phyloP scores from a whole-genome alignment of 768 basidiomycete species.

The Termitomyces sp. region DNA sequence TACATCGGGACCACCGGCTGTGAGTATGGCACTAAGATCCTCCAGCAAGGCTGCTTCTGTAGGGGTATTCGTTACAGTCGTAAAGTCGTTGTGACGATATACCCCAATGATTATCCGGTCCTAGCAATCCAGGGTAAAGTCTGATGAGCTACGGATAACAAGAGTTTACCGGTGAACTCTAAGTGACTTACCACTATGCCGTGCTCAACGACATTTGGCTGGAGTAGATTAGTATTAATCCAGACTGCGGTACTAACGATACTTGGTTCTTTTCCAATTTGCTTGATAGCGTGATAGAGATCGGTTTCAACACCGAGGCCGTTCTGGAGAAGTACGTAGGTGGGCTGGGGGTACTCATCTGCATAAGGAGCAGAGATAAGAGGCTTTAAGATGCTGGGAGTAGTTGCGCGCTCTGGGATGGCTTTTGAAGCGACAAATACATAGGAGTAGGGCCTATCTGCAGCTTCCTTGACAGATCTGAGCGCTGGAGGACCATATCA shows the following conservation, averaged over 20 bases:
- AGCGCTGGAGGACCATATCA: slow-evolving; percentile 43
- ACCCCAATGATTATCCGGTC: slow-evolving; percentile 54
- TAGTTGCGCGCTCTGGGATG: slow-evolving; percentile 62
- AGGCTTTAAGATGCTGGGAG: slow-evolving; percentile 54
- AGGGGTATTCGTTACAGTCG: slow-evolving; percentile 39
- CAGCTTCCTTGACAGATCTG: slow-evolving; percentile 56
- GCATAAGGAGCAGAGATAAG: slow-evolving; percentile 50
- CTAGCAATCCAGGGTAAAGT: slow-evolving; percentile 26
- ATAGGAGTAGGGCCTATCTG: slow-evolving; percentile 59
- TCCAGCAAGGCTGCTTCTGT: slow-evolving; percentile 40
- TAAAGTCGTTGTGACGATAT: slow-evolving; percentile 46
- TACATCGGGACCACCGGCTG: slow-evolving; percentile 45
- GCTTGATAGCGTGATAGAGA: slow-evolving; percentile 51
- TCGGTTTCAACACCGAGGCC: slow-evolving; percentile 71
- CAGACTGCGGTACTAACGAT: slow-evolving; percentile 57
- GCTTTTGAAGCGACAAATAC: slow-evolving; percentile 72
- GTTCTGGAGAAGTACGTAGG: slow-evolving; percentile 68
- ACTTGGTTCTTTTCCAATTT: slow-evolving; percentile 41
- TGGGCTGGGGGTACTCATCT: slow-evolving; percentile 48
- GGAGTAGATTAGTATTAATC: slow-evolving; percentile 49
- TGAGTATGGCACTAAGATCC: slow-evolving; percentile 45
- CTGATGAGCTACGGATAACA: not conserved
- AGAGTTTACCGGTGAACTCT: not conserved
- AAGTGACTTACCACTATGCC: slow-evolving; percentile 44
- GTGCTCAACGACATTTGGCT: slow-evolving; percentile 50